A percentile compares a stretch with the other conserved stretches of the same genome.
Conservation (phyloP, 106 monocot genomes). For the Dendrobium huoshanense region DNA sequence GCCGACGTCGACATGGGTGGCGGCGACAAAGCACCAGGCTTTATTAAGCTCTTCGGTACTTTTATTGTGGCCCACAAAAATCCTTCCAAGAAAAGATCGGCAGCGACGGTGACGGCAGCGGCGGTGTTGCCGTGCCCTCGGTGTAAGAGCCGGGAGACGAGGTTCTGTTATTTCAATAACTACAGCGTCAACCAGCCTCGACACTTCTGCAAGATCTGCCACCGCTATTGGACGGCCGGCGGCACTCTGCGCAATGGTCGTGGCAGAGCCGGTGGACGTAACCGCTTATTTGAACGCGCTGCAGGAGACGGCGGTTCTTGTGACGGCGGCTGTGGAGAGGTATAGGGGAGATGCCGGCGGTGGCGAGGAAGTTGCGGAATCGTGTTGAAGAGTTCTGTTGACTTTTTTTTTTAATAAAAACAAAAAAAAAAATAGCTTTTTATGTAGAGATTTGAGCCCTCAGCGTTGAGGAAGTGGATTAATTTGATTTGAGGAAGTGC, state of each 20-base stretch:
- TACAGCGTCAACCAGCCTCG: conserved; percentile 47
- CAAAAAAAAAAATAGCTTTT: not conserved
- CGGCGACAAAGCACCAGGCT: not conserved
- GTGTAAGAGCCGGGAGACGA: conserved; percentile 50
- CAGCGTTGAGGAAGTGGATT: too few relatives aligned
- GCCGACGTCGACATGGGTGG: not conserved
- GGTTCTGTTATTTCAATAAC: not conserved
- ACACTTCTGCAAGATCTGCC: conserved; percentile 56
- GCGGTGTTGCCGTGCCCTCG: conserved; percentile 31
- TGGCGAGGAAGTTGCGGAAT: not conserved
- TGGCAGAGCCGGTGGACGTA: not conserved
- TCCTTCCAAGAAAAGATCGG: not conserved
- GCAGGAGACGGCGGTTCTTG: not conserved
- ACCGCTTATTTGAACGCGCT: not conserved
- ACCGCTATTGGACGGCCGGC: conserved; percentile 63
- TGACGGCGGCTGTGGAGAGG: not conserved
- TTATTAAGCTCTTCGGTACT: conserved; percentile 1
- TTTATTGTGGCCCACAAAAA: not conserved
- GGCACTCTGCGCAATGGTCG: conserved; percentile 46
- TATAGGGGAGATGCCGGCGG: not conserved
- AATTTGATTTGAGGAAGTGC: too few relatives aligned
- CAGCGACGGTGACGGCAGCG: conserved; percentile 2
- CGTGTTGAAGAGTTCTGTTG: not conserved
- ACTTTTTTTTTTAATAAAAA: not conserved
- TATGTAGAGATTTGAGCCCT: too few relatives aligned